phyloP scores from a whole-genome alignment of 495 filamentous ascomycete genomes.

The Penicillium roqueforti region DNA sequence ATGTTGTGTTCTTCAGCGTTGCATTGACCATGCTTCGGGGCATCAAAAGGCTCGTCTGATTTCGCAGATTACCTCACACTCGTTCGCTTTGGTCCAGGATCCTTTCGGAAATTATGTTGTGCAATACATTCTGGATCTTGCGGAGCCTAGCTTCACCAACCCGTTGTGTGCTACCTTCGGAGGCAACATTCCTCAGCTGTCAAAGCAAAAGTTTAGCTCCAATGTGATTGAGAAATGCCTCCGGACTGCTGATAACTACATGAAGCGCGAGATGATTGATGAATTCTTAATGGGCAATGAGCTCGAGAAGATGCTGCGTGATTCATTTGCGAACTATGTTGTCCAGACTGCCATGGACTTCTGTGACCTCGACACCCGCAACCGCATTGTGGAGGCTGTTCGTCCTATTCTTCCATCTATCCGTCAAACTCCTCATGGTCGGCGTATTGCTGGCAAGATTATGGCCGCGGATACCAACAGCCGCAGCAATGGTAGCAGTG shows the following conservation, averaged over 20 bases:
- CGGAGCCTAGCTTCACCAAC: conserved; percentile 75
- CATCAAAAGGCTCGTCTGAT: conserved; percentile 84
- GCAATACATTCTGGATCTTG: conserved; percentile 94
- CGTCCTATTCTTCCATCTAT: conserved; percentile 78
- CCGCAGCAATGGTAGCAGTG: conserved; percentile 34
- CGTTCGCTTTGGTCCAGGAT: conserved; percentile 82
- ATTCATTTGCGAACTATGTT: conserved; percentile 95
- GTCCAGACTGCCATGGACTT: conserved; percentile 94
- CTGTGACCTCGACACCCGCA: conserved; percentile 64
- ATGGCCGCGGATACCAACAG: conserved; percentile 37
- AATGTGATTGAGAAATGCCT: conserved; percentile 98
- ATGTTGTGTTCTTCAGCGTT: conserved; percentile 96
- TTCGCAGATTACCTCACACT: conserved; percentile 74
- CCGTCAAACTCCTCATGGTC: conserved; percentile 85
- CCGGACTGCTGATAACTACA: conserved; percentile 63
- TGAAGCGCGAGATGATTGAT: conserved; percentile 74
- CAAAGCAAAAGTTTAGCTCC: conserved; percentile 98
- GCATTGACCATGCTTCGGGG: conserved; percentile 94
- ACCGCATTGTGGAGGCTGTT: conserved; percentile 71
- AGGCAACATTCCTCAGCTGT: conserved; percentile 68
- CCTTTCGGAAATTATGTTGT: conserved; percentile 98
- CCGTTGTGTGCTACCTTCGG: conserved; percentile 75
- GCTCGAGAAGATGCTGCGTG: conserved; percentile 80
- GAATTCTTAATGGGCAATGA: conserved; percentile 74
- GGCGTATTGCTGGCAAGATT: conserved; percentile 86